Evolutionary conservation across 2,329 filamentous ascomycete genomes (phyloP).

Genomic region (Penicillium palitans): DNA sequence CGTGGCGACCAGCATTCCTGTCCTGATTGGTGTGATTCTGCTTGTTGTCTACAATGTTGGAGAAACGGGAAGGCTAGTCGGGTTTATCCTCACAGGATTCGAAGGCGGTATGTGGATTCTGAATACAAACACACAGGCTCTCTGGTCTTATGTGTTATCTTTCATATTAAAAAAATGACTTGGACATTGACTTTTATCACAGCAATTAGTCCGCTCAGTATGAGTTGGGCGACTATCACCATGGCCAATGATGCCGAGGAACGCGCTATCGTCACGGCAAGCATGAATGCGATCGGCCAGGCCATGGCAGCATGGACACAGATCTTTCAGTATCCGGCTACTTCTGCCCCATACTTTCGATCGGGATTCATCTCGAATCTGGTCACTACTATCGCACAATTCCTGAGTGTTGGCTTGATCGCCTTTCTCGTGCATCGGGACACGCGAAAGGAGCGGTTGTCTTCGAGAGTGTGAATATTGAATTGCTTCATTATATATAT

Average conservation of each 20-base stretch:
- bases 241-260: slow-evolving; percentile 46
- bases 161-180: not conserved
- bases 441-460: not conserved
- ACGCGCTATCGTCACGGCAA: slow-evolving; percentile 44
- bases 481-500: not conserved
- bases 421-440: slow-evolving; percentile 15
- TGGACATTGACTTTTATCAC: not conserved
- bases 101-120: slow-evolving; percentile 33
- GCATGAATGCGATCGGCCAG: slow-evolving; percentile 49
- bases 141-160: not conserved
- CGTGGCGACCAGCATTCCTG: slow-evolving; percentile 34
- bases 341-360: slow-evolving; percentile 38
- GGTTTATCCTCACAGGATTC: slow-evolving; percentile 43
- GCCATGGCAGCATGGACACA: slow-evolving; percentile 45
- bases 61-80: slow-evolving; percentile 40
- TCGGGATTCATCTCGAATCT: slow-evolving; percentile 28
- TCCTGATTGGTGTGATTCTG: slow-evolving; percentile 36
- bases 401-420: slow-evolving; percentile 31
- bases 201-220: slow-evolving; percentile 36
- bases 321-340: slow-evolving; percentile 42
- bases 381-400: slow-evolving; percentile 36
- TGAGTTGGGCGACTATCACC: slow-evolving; percentile 44
- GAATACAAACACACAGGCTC: not conserved
- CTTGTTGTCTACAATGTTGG: slow-evolving; percentile 43
- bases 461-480: not conserved